Evolutionary conservation across 1,139 yeast species (phyloP).

Genomic region (Hyphopichia khmerensis): DNA sequence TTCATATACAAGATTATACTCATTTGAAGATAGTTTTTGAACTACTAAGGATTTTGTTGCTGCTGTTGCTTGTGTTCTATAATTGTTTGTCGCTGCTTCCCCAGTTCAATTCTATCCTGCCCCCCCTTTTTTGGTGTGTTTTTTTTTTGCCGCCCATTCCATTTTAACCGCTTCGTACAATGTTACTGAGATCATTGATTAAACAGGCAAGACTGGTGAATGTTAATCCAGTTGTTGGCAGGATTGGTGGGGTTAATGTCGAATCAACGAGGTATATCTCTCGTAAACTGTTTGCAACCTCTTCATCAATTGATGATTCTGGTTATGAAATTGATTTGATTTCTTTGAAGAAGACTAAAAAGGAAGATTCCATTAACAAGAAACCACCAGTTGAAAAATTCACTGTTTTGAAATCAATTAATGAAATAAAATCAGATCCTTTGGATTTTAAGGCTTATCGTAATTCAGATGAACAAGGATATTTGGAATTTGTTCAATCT

Average conservation of each 20-base stretch:
- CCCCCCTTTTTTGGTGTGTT: neutral
- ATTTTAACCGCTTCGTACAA: neutral
- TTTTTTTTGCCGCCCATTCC: neutral
- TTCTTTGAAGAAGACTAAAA: constrained; percentile 29
- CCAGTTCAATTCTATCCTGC: too few species aligned
- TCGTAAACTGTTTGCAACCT: constrained; percentile 10
- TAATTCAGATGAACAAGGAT: constrained; percentile 8
- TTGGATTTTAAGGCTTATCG: constrained; percentile 8
- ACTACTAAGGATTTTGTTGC: too few species aligned
- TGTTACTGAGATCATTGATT: neutral
- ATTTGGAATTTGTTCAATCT: constrained; percentile 18
- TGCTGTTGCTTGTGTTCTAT: too few species aligned
- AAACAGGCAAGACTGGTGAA: neutral
- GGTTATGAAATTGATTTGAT: constrained; percentile 40
- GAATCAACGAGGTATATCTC: neutral
- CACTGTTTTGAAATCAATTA: constrained; percentile 4
- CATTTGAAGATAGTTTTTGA: too few species aligned
- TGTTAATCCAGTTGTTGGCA: neutral
- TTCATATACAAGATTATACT: too few species aligned
- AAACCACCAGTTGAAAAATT: neutral
- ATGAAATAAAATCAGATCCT: constrained; percentile 8
- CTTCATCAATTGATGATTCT: constrained; percentile 11
- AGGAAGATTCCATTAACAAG: neutral
- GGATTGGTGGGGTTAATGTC: neutral
- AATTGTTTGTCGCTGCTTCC: too few species aligned